Evolutionary conservation across 116 monocot species (phyloP).

Genomic region (Trichopus zeylanicus): DNA sequence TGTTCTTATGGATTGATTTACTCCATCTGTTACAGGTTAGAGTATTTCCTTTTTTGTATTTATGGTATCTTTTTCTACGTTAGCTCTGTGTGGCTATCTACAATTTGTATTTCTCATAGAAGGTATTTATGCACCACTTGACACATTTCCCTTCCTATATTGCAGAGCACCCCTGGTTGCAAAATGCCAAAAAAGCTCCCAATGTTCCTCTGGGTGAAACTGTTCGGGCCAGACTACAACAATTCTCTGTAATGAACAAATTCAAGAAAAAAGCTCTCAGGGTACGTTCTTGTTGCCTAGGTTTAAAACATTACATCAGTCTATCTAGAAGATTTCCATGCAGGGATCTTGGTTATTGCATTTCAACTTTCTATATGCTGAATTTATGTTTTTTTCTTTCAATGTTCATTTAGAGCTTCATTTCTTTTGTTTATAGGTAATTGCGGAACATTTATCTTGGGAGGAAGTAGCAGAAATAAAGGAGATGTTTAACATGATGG

Average conservation of each 20-base stretch:
- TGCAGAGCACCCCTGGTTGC: not conserved
- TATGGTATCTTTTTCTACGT: too few relatives aligned
- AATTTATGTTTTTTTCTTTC: not conserved
- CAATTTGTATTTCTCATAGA: not conserved
- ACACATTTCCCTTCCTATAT: not conserved
- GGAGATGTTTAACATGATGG: not conserved
- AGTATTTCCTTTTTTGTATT: too few relatives aligned
- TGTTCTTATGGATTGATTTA: too few relatives aligned
- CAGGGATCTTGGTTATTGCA: too few relatives aligned
- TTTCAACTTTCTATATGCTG: not conserved
- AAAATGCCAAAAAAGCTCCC: not conserved
- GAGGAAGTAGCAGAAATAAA: not conserved
- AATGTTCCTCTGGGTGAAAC: not conserved
- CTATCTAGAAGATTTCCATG: not conserved
- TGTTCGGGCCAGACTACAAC: not conserved
- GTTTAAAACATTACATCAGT: not conserved
- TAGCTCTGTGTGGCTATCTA: not conserved
- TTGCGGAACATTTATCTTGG: not conserved
- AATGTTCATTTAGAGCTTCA: not conserved
- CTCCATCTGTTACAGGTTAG: too few relatives aligned
- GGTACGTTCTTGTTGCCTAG: not conserved
- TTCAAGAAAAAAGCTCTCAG: slow-evolving; percentile 2
- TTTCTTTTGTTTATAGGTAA: not conserved
- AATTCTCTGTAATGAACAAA: slow-evolving; percentile 1
- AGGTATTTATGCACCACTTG: not conserved